phyloP scores from a whole-genome alignment of 2,329 filamentous ascomycete genomes.

The Colletotrichum caudatum region DNA sequence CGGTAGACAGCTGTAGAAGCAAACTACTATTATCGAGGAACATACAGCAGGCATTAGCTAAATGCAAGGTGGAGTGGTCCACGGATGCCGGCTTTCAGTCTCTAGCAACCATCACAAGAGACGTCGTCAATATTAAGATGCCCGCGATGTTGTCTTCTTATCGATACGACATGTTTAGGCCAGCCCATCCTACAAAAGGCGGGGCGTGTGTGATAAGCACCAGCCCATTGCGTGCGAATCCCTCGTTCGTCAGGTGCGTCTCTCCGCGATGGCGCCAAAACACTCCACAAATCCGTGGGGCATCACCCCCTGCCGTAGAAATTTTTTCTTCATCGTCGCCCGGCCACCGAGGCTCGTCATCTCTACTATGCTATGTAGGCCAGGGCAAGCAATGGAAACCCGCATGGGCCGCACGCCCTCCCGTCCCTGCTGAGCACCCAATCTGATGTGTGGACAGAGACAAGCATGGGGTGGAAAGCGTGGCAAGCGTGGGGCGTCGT shows the following conservation, averaged over 20 bases:
- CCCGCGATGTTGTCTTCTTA: conserved; percentile 4
- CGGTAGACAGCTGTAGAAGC: conserved; percentile 22
- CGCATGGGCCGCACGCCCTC: conserved; percentile 37
- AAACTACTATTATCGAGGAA: background rate
- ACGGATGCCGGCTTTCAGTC: background rate
- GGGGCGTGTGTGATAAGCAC: conserved; percentile 31
- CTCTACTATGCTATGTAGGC: too few relatives aligned
- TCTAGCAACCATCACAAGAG: background rate
- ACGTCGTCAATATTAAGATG: conserved; percentile 35
- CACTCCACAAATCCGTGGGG: conserved; percentile 38
- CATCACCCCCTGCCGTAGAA: conserved; percentile 25
- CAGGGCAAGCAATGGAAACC: conserved; percentile 20
- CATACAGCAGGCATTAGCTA: background rate
- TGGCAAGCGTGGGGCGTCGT: background rate
- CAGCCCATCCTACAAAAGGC: conserved; percentile 12
- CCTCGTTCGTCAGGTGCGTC: conserved; percentile 6
- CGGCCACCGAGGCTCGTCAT: conserved; percentile 21
- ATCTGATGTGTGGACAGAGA: background rate
- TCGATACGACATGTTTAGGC: conserved; percentile 30
- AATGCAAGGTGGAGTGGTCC: background rate
- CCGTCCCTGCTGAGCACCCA: conserved; percentile 22
- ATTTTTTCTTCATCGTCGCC: conserved; percentile 26
- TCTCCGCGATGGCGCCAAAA: conserved; percentile 19
- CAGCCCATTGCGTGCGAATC: background rate
- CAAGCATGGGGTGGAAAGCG: background rate